Percentiles rank a stretch among this genome's conserved stretches.
Conservation (phyloP, 164 flowering plant genomes). For the Houttuynia cordata region DNA sequence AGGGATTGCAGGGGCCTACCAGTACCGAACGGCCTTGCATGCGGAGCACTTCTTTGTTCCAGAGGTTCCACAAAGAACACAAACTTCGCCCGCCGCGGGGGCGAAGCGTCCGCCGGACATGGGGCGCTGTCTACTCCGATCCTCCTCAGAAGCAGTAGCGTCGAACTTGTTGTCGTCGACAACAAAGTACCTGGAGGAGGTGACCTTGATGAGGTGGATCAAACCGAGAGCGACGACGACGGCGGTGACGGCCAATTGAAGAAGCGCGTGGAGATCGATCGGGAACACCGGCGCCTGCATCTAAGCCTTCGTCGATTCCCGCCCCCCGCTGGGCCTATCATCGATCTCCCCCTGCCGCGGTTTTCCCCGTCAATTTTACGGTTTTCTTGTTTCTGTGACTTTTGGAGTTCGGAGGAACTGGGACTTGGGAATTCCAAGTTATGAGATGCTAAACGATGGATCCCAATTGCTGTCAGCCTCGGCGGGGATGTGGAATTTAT, state of each 20-base stretch:
- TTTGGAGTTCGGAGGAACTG: too few species aligned
- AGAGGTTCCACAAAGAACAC: slow-evolving; percentile 37
- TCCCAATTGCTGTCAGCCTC: too few species aligned
- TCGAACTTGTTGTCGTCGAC: slow-evolving; percentile 62
- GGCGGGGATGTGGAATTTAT: too few species aligned
- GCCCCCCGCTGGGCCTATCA: slow-evolving; percentile 4
- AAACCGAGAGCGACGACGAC: slow-evolving; percentile 31
- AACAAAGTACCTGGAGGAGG: slow-evolving; percentile 64
- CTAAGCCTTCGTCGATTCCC: slow-evolving; percentile 12
- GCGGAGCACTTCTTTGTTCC: slow-evolving; percentile 46
- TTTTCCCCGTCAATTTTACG: too few species aligned
- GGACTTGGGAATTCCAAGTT: too few species aligned
- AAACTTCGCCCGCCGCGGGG: slow-evolving; percentile 14
- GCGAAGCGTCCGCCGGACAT: slow-evolving; percentile 4
- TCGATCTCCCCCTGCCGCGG: slow-evolving; percentile 12
- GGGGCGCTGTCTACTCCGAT: not conserved
- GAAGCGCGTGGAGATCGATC: slow-evolving; percentile 42
- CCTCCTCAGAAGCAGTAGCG: slow-evolving; percentile 6
- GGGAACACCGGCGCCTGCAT: slow-evolving; percentile 46
- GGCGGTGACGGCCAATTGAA: slow-evolving; percentile 35
- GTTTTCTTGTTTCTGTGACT: too few species aligned
- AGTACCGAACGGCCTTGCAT: slow-evolving; percentile 72
- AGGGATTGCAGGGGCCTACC: slow-evolving; percentile 46
- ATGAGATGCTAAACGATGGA: too few species aligned
- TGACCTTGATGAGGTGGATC: slow-evolving; percentile 38